Conservation (phyloP, 2,329 filamentous ascomycete species). For the Pestalotiopsis sp. region DNA sequence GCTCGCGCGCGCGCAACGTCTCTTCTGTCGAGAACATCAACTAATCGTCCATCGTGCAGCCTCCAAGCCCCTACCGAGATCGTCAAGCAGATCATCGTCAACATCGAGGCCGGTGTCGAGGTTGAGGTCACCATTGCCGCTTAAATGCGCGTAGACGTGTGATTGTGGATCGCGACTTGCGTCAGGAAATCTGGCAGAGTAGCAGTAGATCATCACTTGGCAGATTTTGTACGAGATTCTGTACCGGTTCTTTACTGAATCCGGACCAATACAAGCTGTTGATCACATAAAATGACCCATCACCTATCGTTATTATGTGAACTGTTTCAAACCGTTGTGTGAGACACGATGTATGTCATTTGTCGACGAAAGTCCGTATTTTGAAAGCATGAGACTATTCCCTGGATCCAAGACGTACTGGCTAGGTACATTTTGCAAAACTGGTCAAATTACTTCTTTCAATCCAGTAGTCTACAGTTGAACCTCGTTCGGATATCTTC, state of each 20-base stretch:
- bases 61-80: slow-evolving; percentile 97
- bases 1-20: too few species aligned
- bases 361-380: too few species aligned
- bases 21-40: background rate
- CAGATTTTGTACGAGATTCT: background rate
- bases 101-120: slow-evolving; percentile 92
- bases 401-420: too few species aligned
- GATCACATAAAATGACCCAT: background rate
- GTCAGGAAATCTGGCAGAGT: background rate
- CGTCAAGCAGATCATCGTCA: slow-evolving; percentile 96
- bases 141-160: slow-evolving; percentile 46
- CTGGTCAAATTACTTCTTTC: background rate
- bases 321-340: too few species aligned
- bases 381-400: too few species aligned
- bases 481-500: background rate
- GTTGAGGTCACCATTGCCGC: slow-evolving; percentile 92
- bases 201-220: background rate
- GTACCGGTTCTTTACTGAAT: background rate
- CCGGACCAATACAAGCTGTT: background rate
- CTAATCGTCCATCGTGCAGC: slow-evolving; percentile 40
- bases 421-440: too few species aligned
- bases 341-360: too few species aligned
- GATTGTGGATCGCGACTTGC: background rate
- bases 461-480: background rate
- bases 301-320: background rate